A percentile compares a stretch with the other conserved stretches of the same genome.
phyloP scores from a whole-genome alignment of 73 alveolate genomes.

The Tetrahymena elliotti region DNA sequence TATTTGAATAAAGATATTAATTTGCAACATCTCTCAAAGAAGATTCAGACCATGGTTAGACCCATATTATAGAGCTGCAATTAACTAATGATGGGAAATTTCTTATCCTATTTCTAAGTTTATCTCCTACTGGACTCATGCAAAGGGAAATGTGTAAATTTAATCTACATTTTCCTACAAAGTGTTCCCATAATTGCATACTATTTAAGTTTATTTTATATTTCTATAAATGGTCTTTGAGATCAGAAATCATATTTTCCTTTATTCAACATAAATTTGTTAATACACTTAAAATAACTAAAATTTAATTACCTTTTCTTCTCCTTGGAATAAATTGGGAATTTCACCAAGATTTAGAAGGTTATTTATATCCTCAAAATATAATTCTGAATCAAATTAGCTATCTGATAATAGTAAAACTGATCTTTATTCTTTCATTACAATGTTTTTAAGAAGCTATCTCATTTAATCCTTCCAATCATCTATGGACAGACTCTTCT shows the following conservation, averaged over 20 bases:
- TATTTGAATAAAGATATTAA: constrained; percentile 41
- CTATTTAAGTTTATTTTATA: constrained; percentile 48
- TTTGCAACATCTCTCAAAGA: constrained; percentile 74
- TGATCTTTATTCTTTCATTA: constrained; percentile 69
- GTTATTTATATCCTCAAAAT: constrained; percentile 80
- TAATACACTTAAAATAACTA: background rate
- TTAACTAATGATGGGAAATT: constrained; percentile 84
- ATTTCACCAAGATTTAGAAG: constrained; percentile 88
- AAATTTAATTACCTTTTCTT: constrained; percentile 54
- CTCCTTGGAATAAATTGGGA: constrained; percentile 76
- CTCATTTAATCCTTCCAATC: constrained; percentile 87
- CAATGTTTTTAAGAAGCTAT: constrained; percentile 60
- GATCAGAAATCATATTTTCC: constrained; percentile 63
- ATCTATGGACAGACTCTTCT: constrained; percentile 64
- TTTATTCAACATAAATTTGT: background rate
- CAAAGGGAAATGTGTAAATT: constrained; percentile 79
- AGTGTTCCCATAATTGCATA: constrained; percentile 82
- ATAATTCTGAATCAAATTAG: constrained; percentile 67
- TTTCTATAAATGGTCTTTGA: constrained; percentile 75
- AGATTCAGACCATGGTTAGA: constrained; percentile 87
- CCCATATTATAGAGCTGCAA: constrained; percentile 88
- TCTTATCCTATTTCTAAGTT: constrained; percentile 62
- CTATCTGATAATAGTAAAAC: constrained; percentile 73
- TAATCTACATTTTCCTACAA: constrained; percentile 62
- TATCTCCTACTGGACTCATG: constrained; percentile 90